A percentile compares a stretch with the other conserved stretches of the same genome.
Evolutionary conservation across 768 basidiomycete species (phyloP).

Genomic region (Podaxis rugospora): DNA sequence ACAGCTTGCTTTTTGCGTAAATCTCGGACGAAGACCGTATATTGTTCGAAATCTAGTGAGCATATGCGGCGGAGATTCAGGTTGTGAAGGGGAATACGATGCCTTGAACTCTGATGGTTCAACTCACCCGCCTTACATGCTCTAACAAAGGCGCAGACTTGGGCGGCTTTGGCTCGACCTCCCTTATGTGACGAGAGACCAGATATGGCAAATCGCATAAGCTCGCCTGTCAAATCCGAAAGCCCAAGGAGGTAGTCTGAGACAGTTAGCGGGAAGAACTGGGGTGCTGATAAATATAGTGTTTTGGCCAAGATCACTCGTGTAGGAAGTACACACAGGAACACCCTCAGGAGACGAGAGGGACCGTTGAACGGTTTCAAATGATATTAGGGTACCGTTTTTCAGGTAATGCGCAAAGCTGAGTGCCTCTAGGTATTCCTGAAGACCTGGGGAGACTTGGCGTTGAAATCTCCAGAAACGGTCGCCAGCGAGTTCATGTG

Average conservation of each 20-base stretch:
- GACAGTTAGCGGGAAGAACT: slow-evolving; percentile 75
- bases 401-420: slow-evolving; percentile 87
- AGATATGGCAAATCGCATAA: slow-evolving; percentile 94
- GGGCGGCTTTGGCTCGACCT: slow-evolving; percentile 55
- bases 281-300: slow-evolving; percentile 12
- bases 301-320: not conserved
- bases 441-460: slow-evolving; percentile 74
- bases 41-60: slow-evolving; percentile 64
- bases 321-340: slow-evolving; percentile 45
- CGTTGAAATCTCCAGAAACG: slow-evolving; percentile 77
- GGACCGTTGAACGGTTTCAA: slow-evolving; percentile 58
- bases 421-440: slow-evolving; percentile 94
- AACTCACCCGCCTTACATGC: slow-evolving; percentile 66
- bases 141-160: slow-evolving; percentile 69
- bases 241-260: slow-evolving; percentile 91
- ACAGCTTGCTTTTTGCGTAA: slow-evolving; percentile 86
- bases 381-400: slow-evolving; percentile 61
- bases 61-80: not conserved
- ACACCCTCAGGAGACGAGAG: slow-evolving; percentile 58
- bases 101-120: not conserved
- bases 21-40: slow-evolving; percentile 65
- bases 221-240: slow-evolving; percentile 92
- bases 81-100: not conserved
- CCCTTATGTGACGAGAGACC: slow-evolving; percentile 59
- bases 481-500: slow-evolving; percentile 58